Evolutionary conservation across 805 yeast species (phyloP).

Genomic region (Wickerhamiella sorbophila): DNA sequence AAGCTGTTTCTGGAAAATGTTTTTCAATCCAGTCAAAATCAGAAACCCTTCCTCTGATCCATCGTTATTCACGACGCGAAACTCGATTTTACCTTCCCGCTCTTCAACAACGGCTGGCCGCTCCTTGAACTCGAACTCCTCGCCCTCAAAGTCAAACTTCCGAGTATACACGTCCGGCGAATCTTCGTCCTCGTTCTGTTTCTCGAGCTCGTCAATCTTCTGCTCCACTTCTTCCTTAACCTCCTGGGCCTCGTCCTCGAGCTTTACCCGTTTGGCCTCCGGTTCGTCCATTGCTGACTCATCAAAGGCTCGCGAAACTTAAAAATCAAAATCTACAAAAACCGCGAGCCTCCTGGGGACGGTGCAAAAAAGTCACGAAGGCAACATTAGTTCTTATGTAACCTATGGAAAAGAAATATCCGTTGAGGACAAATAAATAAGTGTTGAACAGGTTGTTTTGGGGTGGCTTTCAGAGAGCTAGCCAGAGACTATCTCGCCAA

Average conservation of each 20-base stretch:
- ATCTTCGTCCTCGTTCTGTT: conserved; percentile 17
- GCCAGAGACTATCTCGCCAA: no score
- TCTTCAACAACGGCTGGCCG: conserved; percentile 92
- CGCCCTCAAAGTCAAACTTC: conserved; percentile 61
- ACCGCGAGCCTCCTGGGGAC: no score
- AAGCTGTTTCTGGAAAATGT: conserved; percentile 89
- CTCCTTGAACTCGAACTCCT: conserved; percentile 69
- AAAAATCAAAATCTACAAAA: neutral
- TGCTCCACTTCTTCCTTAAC: conserved; percentile 18
- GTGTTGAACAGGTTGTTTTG: conserved; percentile 1
- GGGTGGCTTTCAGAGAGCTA: neutral
- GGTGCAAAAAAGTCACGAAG: neutral
- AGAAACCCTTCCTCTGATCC: conserved; percentile 74
- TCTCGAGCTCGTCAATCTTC: conserved; percentile 23
- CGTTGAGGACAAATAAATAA: conserved; percentile 5
- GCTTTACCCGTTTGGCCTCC: conserved; percentile 21
- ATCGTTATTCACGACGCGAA: conserved; percentile 92
- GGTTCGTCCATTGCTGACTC: conserved; percentile 17
- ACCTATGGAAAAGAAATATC: neutral
- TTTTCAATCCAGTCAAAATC: conserved; percentile 87
- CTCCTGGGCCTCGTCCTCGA: conserved; percentile 16
- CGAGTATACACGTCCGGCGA: conserved; percentile 24
- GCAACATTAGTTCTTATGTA: neutral
- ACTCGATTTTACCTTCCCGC: conserved; percentile 81
- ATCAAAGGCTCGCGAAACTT: neutral